phyloP scores from a whole-genome alignment of 116 monocot species.

The Papilionanthe hybrid region DNA sequence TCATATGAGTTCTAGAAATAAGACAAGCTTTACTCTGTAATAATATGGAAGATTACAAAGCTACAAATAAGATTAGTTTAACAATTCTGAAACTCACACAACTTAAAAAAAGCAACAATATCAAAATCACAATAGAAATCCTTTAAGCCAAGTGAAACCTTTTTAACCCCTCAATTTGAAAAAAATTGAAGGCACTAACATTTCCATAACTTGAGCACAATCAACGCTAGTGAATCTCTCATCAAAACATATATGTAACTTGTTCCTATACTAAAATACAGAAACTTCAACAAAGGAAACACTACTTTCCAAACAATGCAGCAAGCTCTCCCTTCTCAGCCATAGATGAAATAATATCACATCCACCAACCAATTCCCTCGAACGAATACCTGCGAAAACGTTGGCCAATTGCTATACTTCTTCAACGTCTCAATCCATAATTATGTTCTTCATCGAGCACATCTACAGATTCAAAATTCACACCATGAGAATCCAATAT shows the following conservation, averaged over 20 bases:
- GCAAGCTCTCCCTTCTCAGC: slow-evolving; percentile 75
- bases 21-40: too few relatives aligned
- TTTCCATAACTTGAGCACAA: background rate
- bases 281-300: too few relatives aligned
- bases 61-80: too few relatives aligned
- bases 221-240: background rate
- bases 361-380: slow-evolving; percentile 89
- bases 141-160: background rate
- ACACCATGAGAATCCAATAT: slow-evolving; percentile 73
- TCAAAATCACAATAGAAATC: background rate
- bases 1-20: too few relatives aligned
- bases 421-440: slow-evolving; percentile 75
- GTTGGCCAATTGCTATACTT: slow-evolving; percentile 99
- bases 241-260: background rate
- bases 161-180: too few relatives aligned
- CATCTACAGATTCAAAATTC: slow-evolving; percentile 76
- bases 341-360: slow-evolving; percentile 86
- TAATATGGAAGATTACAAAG: too few relatives aligned
- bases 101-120: too few relatives aligned
- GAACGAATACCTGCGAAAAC: slow-evolving; percentile 81
- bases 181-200: too few relatives aligned
- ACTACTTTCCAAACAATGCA: slow-evolving; percentile 43
- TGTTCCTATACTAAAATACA: too few relatives aligned
- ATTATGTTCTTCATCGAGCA: slow-evolving; percentile 91
- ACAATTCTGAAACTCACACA: too few relatives aligned